Conservation (phyloP, 202 grass and related monocot genomes). For the Schoenoplectus tabernaemontani region DNA sequence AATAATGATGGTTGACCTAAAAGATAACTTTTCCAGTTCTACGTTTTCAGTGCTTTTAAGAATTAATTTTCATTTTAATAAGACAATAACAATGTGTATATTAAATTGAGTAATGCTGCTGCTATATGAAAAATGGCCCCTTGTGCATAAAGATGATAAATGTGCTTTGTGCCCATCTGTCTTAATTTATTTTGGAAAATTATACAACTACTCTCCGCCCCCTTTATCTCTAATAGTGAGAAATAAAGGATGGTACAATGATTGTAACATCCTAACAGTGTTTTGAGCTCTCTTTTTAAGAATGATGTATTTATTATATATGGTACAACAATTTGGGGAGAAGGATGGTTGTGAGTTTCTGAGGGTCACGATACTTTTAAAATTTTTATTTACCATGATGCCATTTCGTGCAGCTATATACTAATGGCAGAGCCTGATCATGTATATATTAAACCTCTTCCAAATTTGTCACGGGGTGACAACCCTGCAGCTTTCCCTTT, state of each 20-base stretch:
- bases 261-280: not conserved
- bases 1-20: not conserved
- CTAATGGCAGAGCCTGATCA: constrained; percentile 98
- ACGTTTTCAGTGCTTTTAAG: not conserved
- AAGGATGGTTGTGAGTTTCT: not conserved
- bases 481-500: constrained; percentile 76
- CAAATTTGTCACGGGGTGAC: constrained; percentile 55
- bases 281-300: not conserved
- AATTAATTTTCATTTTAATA: not conserved
- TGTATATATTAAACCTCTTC: constrained; percentile 79
- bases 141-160: not conserved
- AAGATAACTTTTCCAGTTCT: not conserved
- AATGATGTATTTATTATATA: not conserved
- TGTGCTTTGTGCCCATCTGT: not conserved
- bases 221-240: not conserved
- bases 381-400: constrained; percentile 21
- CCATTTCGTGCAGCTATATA: constrained; percentile 56
- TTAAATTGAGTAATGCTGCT: not conserved
- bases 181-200: constrained; percentile 9
- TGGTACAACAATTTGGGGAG: not conserved
- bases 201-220: not conserved
- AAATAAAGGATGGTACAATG: not conserved
- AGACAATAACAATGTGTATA: not conserved
- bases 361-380: constrained; percentile 2
- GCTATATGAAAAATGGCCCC: not conserved